Base-by-base conservation (phyloP, 305 asterid genomes). In the Withania somnifera region DNA sequence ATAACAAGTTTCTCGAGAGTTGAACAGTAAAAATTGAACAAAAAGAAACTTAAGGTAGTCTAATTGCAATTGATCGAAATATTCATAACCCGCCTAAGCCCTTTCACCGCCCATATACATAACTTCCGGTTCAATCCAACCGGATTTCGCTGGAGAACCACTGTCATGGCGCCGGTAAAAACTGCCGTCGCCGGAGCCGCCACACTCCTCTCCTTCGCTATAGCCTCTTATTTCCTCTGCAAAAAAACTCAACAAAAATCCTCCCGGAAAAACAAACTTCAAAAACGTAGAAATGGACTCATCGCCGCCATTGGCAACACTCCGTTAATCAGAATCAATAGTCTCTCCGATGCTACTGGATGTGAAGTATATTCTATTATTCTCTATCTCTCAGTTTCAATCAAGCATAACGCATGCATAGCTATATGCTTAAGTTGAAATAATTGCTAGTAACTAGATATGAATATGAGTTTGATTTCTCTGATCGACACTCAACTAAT, bases 231-330 rank as follows among this genome's bases (percentile, higher is more conserved):
- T 88, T 77, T 92, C 54, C 73, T 88, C 73, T 78, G 82, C 77
- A 82, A 79, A 58, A 81, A 38, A 22, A 17, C 83, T 87, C 89
- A 89, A 58, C 79, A 88, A 10, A 90, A 89, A 84, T 56, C 89
- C 79, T 24, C 84, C 17, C 64, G 82, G 9, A 68, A 81, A 64
- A 87, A 69, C 51, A 82, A 68, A 68, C 85, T 24, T 34, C 81
- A 81, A 77, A 89, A 81, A 81, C 87, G 81, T 61, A 87, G 90
- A 84, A 87, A 81, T 34, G 99, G 99, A 11, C 88, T 95, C 77
- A 87, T 94, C 80, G 95, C 92, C 83, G 96, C 99, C 88, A 88
- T 95, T 83, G 99, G 98, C 81, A 93, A 91, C 84, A 95, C 99
- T 53, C 97, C 94, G 82, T 92, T 95, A 51, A 92, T 95, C 82